A percentile compares a stretch with the other conserved stretches of the same genome.
Conservation (phyloP, 148 eudicot genomes). For the Drosera capensis region DNA sequence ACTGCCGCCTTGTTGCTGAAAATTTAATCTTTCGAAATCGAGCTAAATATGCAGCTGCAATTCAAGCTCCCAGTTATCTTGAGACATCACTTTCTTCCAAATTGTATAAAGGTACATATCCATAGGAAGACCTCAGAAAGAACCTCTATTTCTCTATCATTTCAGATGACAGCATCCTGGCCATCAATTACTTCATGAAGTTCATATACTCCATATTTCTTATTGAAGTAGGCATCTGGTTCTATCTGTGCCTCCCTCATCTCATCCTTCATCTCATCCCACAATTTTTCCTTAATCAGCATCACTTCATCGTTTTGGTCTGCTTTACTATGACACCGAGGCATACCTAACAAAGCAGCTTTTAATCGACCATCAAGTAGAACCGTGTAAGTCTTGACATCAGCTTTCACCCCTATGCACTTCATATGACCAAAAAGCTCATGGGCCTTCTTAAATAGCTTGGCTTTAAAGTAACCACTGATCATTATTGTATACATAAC, state of each 20-base stretch:
- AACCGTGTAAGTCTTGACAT: conserved; percentile 52
- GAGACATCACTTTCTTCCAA: no score
- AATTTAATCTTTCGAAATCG: no score
- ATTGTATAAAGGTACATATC: no score
- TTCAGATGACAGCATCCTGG: no score
- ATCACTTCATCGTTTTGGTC: conserved; percentile 5
- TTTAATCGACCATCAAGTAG: conserved; percentile 40
- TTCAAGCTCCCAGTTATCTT: no score
- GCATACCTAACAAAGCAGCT: conserved; percentile 12
- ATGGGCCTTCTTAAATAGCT: conserved; percentile 26
- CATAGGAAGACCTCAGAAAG: no score
- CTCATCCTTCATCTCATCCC: conserved; percentile 39
- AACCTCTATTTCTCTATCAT: no score
- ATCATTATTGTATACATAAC: conserved; percentile 58
- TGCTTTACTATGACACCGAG: conserved; percentile 1
- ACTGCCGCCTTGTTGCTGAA: no score
- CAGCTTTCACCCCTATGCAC: conserved; percentile 40
- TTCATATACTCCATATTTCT: no score
- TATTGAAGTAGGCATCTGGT: no score
- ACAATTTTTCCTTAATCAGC: conserved; percentile 11
- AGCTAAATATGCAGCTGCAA: no score
- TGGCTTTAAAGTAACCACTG: conserved; percentile 42
- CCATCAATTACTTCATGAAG: no score
- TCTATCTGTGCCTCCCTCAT: conserved; percentile 32
- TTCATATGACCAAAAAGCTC: conserved; percentile 50